phyloP scores from a whole-genome alignment of 116 monocot genomes.

The Trichopus zeylanicus region DNA sequence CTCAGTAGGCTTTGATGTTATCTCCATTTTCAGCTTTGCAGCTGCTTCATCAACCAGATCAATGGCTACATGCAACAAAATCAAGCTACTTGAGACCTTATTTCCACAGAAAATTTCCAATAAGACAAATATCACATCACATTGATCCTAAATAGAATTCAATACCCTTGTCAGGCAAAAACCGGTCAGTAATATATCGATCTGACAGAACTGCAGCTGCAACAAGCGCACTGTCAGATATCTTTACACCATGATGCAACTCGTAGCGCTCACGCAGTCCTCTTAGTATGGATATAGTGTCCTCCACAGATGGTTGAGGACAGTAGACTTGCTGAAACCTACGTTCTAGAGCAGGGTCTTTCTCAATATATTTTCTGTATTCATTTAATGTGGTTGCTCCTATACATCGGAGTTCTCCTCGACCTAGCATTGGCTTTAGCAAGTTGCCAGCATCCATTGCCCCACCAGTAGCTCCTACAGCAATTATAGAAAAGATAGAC shows the following conservation, averaged over 20 bases:
- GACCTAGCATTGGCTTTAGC: constrained; percentile 71
- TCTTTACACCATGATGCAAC: constrained; percentile 85
- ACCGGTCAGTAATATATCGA: constrained; percentile 77
- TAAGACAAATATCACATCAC: too few relatives aligned
- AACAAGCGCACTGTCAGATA: constrained; percentile 86
- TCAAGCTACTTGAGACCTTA: too few relatives aligned
- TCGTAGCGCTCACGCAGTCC: constrained; percentile 88
- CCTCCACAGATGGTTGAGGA: constrained; percentile 83
- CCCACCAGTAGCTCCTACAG: constrained; percentile 56
- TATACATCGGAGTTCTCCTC: constrained; percentile 80
- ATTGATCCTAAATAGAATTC: too few relatives aligned
- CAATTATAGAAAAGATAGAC: not conserved
- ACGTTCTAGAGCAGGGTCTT: constrained; percentile 84
- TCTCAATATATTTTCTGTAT: constrained; percentile 84
- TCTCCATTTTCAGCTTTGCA: constrained; percentile 90
- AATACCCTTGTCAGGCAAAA: constrained; percentile 84
- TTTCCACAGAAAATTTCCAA: too few relatives aligned
- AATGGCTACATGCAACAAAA: constrained; percentile 48
- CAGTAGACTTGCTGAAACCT: constrained; percentile 89
- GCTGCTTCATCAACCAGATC: constrained; percentile 93
- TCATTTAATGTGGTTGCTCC: constrained; percentile 80
- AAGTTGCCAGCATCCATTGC: constrained; percentile 82
- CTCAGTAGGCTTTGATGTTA: constrained; percentile 93
- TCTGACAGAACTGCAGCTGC: constrained; percentile 75
- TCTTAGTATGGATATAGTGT: constrained; percentile 79